A percentile compares a stretch with the other conserved stretches of the same genome.
Conservation (phyloP, 768 basidiomycete genomes). For the Lepiota subincarnata region DNA sequence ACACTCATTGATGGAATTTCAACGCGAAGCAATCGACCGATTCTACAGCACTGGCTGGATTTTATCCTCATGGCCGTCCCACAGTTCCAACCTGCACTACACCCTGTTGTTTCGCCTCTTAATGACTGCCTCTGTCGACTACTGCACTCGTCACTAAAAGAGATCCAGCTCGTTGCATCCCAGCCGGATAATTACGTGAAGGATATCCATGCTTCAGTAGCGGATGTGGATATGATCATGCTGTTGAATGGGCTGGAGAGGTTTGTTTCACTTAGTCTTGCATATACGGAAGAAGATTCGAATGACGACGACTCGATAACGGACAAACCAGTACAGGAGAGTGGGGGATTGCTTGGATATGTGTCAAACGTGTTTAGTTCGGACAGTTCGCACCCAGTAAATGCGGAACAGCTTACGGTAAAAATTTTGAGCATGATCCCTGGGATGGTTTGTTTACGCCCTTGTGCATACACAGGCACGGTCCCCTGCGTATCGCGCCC, state of each 20-base stretch:
- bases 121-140: conserved; percentile 78
- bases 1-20: conserved; percentile 80
- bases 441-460: not conserved
- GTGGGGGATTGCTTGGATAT: conserved; percentile 76
- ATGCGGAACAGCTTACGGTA: conserved; percentile 59
- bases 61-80: conserved; percentile 90
- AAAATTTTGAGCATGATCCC: conserved; percentile 20
- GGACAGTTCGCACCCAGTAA: conserved; percentile 44
- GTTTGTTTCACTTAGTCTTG: conserved; percentile 68
- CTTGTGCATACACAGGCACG: conserved; percentile 43
- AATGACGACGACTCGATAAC: conserved; percentile 40
- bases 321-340: conserved; percentile 53
- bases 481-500: conserved; percentile 70
- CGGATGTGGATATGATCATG: conserved; percentile 82
- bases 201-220: conserved; percentile 48
- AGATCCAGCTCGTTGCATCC: conserved; percentile 43
- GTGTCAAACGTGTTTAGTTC: conserved; percentile 89
- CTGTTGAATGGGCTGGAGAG: conserved; percentile 82
- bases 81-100: conserved; percentile 72
- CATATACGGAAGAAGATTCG: conserved; percentile 47
- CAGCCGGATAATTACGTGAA: conserved; percentile 31
- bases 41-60: conserved; percentile 95
- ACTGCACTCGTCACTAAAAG: conserved; percentile 50
- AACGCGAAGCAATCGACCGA: conserved; percentile 61
- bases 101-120: conserved; percentile 65